A percentile compares a stretch with the other conserved stretches of the same genome.
Evolutionary conservation across 352 stramenopile species (phyloP).

Genomic region (Pythium vanterpoolii): DNA sequence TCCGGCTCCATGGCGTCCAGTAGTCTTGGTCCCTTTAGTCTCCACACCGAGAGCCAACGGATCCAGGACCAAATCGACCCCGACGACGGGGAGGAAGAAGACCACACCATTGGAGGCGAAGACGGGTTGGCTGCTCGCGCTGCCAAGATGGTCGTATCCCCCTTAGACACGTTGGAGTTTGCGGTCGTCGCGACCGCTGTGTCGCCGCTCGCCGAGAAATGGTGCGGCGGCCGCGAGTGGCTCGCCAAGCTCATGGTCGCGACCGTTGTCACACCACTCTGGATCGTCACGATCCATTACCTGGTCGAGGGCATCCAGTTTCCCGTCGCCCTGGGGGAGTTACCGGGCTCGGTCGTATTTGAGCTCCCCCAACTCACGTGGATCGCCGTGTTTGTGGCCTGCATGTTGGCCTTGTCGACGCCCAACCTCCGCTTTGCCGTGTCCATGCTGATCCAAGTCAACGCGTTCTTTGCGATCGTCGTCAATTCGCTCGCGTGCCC

Average conservation of each 20-base stretch:
- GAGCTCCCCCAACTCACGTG: conserved; percentile 17
- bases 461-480: conserved; percentile 61
- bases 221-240: conserved; percentile 22
- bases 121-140: conserved; percentile 12
- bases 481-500: conserved; percentile 58
- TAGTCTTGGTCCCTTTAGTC: neutral
- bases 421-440: conserved; percentile 69
- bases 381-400: conserved; percentile 20
- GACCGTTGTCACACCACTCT: conserved; percentile 3
- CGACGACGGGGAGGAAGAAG: conserved; percentile 15
- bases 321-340: conserved; percentile 7
- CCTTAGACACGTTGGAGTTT: conserved; percentile 23
- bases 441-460: conserved; percentile 58
- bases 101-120: conserved; percentile 20
- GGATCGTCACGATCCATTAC: conserved; percentile 14
- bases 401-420: conserved; percentile 49
- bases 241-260: conserved; percentile 19
- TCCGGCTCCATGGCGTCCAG: conserved; percentile 7
- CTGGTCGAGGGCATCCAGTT: neutral
- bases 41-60: neutral
- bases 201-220: conserved; percentile 16
- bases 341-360: conserved; percentile 14
- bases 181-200: conserved; percentile 12
- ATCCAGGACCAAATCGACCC: neutral
- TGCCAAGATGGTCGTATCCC: conserved; percentile 18